Percentiles rank a stretch among this genome's conserved stretches.
Conservation (phyloP, 352 stramenopile genomes). For the Phytophthora brassicae region DNA sequence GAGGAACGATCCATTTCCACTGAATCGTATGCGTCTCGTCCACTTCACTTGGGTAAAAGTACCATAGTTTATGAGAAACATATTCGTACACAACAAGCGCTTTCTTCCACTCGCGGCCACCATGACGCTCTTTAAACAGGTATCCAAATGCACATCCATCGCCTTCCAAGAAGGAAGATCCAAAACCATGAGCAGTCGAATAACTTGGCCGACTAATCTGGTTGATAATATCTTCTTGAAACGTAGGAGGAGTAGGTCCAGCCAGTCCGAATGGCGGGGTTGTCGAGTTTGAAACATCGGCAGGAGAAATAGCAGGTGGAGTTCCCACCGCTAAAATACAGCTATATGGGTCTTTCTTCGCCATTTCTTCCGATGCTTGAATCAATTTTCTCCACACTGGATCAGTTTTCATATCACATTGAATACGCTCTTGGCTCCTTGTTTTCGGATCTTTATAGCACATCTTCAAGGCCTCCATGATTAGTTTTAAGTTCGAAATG, state of each 20-base stretch:
- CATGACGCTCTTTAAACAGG: conserved; percentile 75
- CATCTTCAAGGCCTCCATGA: conserved; percentile 78
- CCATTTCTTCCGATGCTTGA: conserved; percentile 50
- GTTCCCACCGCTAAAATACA: conserved; percentile 62
- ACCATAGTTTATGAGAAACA: conserved; percentile 87
- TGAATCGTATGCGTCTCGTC: conserved; percentile 80
- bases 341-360: conserved; percentile 43
- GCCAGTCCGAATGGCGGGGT: conserved; percentile 25
- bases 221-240: conserved; percentile 88
- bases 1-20: conserved; percentile 88
- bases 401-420: conserved; percentile 49
- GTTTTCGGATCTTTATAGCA: conserved; percentile 78
- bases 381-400: conserved; percentile 61
- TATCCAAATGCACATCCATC: conserved; percentile 86
- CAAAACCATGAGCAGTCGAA: conserved; percentile 79
- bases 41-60: conserved; percentile 87
- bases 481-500: conserved; percentile 77
- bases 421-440: conserved; percentile 70
- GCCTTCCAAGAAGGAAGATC: conserved; percentile 82
- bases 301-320: conserved; percentile 31
- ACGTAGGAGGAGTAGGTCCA: conserved; percentile 59
- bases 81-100: conserved; percentile 87
- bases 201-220: conserved; percentile 87
- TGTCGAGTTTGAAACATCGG: conserved; percentile 23
- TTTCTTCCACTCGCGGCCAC: conserved; percentile 75